Evolutionary conservation across 75 land plant genomes (phyloP).

Genomic region (Picea glauca): DNA sequence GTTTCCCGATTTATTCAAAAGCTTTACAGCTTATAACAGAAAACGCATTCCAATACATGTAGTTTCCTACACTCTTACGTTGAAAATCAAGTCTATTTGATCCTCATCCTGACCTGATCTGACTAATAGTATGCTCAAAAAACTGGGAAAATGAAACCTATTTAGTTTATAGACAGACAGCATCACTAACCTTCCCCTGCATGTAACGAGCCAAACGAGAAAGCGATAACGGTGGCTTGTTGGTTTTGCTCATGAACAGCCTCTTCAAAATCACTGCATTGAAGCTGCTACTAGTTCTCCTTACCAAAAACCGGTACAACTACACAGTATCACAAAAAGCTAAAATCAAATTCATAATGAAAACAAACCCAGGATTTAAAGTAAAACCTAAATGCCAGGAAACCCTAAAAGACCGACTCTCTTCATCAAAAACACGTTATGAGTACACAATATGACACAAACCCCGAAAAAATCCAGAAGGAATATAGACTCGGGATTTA

Average conservation of each 20-base stretch:
- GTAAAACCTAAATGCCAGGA: no score
- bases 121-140: neutral
- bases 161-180: no score
- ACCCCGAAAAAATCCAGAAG: neutral
- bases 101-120: no score
- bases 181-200: constrained; percentile 52
- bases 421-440: constrained; percentile 66
- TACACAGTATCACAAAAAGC: constrained; percentile 6
- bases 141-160: no score
- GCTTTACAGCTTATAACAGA: no score
- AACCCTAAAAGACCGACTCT: constrained; percentile 24
- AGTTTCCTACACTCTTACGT: no score
- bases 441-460: constrained; percentile 19
- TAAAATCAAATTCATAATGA: no score
- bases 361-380: no score
- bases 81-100: no score
- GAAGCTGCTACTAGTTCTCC: constrained; percentile 68
- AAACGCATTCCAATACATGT: no score
- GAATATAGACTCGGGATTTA: neutral
- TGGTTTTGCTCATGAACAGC: constrained; percentile 74
- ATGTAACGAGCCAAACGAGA: constrained; percentile 41
- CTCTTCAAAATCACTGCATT: constrained; percentile 70
- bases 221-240: constrained; percentile 68
- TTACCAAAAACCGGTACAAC: constrained; percentile 71
- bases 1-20: no score